Percentiles rank a stretch among this genome's conserved stretches.
These are phyloP conservation scores for Ligustrum vulgare DNA, from an alignment of 257 asterid genomes.

Conservation along the genomic window DNA sequence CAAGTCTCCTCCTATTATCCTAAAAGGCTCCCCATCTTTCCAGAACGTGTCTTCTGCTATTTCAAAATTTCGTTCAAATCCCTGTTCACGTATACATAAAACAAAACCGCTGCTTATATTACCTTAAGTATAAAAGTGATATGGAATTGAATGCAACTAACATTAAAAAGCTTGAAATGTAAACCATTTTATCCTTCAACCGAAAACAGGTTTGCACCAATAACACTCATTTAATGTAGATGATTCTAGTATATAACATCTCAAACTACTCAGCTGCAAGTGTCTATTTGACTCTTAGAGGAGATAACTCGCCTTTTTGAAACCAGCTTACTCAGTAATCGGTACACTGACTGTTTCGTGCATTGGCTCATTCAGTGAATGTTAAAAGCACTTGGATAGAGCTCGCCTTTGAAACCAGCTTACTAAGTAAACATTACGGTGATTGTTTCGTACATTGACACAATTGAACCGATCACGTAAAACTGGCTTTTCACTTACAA, in stretches of 20 bases:
- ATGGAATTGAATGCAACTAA: neutral
- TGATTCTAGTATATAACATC: neutral
- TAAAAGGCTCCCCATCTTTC: conserved; percentile 80
- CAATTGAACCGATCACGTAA: neutral
- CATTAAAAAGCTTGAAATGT: neutral
- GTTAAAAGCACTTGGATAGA: neutral
- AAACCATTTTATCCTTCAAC: neutral
- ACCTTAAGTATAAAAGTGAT: neutral
- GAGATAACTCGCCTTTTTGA: neutral
- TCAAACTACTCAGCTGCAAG: neutral
- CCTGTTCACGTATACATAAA: conserved; percentile 36
- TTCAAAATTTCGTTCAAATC: conserved; percentile 50
- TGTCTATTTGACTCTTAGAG: neutral
- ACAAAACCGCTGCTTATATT: conserved; percentile 7
- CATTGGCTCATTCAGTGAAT: neutral
- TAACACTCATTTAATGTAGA: neutral
- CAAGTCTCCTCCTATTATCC: conserved; percentile 93
- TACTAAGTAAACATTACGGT: neutral
- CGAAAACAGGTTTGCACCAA: neutral
- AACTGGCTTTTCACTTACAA: neutral
- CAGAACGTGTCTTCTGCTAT: conserved; percentile 81
- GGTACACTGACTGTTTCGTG: neutral
- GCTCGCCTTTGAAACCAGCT: neutral
- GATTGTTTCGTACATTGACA: neutral
- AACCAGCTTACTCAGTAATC: neutral